Evolutionary conservation across 306 rosid species (phyloP).

Genomic region (Citrullus colocynthis): DNA sequence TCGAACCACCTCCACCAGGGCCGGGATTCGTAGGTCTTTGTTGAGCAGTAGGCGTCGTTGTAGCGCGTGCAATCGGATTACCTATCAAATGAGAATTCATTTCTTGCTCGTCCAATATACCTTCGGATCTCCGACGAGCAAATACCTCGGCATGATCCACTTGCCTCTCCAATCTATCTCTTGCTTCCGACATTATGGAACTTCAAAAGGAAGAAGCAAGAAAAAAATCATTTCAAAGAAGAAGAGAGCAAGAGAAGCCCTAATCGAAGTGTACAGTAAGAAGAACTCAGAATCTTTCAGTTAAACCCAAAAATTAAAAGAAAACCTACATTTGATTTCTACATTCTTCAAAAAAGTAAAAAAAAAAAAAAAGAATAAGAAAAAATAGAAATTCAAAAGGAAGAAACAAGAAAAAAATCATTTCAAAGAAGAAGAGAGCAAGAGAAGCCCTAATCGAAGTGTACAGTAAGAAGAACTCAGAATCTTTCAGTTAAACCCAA

Average conservation of each 20-base stretch:
- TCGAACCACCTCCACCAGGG: constrained; percentile 6
- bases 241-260: neutral
- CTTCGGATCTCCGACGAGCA: constrained; percentile 22
- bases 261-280: neutral
- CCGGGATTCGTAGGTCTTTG: constrained; percentile 13
- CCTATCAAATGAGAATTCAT: neutral
- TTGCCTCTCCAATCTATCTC: constrained; percentile 37
- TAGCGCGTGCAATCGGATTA: constrained; percentile 9
- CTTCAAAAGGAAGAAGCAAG: constrained; percentile 1
- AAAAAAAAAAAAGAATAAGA: neutral
- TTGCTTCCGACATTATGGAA: constrained; percentile 45
- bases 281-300: neutral
- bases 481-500: neutral
- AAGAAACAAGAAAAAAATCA: neutral
- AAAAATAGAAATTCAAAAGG: no score
- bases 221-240: neutral
- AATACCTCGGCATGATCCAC: constrained; percentile 26
- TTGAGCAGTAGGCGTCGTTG: neutral
- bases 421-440: neutral
- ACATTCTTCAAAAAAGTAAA: neutral
- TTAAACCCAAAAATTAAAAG: neutral
- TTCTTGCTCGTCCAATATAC: constrained; percentile 9
- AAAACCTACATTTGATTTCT: neutral
- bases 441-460: neutral
- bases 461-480: neutral